phyloP scores from a whole-genome alignment of 2,329 filamentous ascomycete species.

The Cytospora schulzeri region DNA sequence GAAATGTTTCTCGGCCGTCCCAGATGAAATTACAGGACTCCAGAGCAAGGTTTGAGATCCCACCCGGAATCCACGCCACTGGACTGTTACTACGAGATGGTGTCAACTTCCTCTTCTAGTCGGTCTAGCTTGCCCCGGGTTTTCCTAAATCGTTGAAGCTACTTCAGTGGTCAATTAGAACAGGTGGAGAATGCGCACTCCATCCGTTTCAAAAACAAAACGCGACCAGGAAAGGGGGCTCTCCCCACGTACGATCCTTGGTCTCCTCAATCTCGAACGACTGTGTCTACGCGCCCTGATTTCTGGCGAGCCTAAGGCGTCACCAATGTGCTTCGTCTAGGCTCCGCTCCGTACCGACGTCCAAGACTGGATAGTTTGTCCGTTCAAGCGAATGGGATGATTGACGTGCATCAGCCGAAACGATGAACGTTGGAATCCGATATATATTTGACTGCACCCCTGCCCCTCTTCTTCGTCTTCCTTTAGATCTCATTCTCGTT shows the following conservation, averaged over 20 bases:
- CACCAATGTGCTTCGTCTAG: not conserved
- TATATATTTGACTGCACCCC: conserved; percentile 18
- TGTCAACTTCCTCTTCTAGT: not conserved
- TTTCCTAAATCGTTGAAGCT: not conserved
- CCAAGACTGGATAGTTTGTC: conserved; percentile 7
- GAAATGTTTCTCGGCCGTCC: not conserved
- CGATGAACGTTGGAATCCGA: conserved; percentile 11
- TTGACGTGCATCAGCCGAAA: not conserved
- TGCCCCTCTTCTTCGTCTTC: not conserved
- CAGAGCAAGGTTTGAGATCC: not conserved
- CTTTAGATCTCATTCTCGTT: not conserved
- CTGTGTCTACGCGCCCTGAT: conserved; percentile 16
- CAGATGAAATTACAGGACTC: not conserved
- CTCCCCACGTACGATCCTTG: not conserved
- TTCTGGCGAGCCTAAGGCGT: conserved; percentile 5
- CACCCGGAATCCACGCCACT: conserved; percentile 8
- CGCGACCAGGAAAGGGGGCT: conserved; percentile 9
- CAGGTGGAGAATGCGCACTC: conserved; percentile 9
- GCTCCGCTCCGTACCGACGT: not conserved
- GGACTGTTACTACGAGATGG: conserved; percentile 5
- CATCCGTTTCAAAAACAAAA: conserved; percentile 26
- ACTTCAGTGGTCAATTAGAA: conserved; percentile 8
- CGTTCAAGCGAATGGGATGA: conserved; percentile 12
- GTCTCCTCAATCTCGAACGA: conserved; percentile 6
- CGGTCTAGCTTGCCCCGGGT: conserved; percentile 14